Evolutionary conservation across 2,329 filamentous ascomycete genomes (phyloP), one percentile per base, ranked within the genome.

Genomic region (Trichothecium roseum): DNA sequence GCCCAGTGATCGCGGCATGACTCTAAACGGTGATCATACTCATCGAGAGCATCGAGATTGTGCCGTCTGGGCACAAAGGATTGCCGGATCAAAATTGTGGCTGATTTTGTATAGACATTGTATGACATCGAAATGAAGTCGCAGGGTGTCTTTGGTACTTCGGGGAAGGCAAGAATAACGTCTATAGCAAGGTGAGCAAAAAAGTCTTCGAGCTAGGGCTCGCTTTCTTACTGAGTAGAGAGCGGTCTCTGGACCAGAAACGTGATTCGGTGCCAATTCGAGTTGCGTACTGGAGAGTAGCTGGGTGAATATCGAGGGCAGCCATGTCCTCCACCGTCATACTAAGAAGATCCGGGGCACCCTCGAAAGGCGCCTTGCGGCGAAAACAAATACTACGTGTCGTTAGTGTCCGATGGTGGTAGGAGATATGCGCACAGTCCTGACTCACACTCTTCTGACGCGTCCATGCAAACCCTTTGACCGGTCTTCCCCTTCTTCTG

Each of bases 71-170:
- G 57, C 38, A 64, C 57, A 44, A 60, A 63, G 0, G 62, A 65
- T 32, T 65, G 61, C 4, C 63, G 54, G 27, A 66, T 54, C 6
- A 67, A 44, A 15, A 63, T 56, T 1, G 57, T 65, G 3, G 63
- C 51, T 3, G 53, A 56, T 15, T 55, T 55, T 7, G 52, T 55
- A 8, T 52, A 45, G 26, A 67, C 44, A 36, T 57, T 53, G 45
- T 66, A 66, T 4, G 60, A 59, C 59, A 66, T 62, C 29, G 62
- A 66, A 8, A 66, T 48, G 41, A 66, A 67, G 45, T 67, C 63
- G 32, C 62, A 66, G 0, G 63, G 63, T 0, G 63, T 62, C 30
- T 56, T 59, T 16, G 63, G 60, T 36, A 61, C 58, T 16, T 55
- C 54, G 4, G 63, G 64, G 42, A 67, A 67, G 24, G 61, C 60